Evolutionary conservation across 768 basidiomycete species (phyloP).

Genomic region (Termitomyces sp.): DNA sequence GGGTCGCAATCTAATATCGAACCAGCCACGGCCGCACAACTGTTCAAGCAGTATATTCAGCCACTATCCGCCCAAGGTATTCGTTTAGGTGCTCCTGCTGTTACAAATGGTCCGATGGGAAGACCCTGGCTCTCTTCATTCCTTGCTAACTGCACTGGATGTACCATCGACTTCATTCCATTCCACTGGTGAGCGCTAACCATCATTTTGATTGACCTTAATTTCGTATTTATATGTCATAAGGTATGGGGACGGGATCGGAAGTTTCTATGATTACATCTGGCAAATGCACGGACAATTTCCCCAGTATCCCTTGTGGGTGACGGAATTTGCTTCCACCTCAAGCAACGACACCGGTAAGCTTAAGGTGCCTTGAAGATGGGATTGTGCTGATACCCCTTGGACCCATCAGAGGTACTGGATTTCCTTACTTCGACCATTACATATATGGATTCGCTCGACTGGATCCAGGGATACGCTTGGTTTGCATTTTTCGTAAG

Average conservation of each 20-base stretch:
- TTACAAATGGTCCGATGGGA: conserved; percentile 31
- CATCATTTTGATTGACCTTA: conserved; percentile 1
- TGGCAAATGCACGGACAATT: conserved; percentile 32
- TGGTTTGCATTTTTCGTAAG: conserved; percentile 42
- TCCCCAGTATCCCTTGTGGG: conserved; percentile 32
- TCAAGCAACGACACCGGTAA: conserved; percentile 18
- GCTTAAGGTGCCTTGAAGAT: background rate
- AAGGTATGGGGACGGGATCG: conserved; percentile 32
- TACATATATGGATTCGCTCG: conserved; percentile 39
- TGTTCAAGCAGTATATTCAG: conserved; percentile 37
- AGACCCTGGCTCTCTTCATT: conserved; percentile 33
- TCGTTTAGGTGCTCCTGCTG: conserved; percentile 34
- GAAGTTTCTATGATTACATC: conserved; percentile 34
- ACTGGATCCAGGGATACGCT: conserved; percentile 46
- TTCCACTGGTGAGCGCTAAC: conserved; percentile 36
- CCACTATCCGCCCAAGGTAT: conserved; percentile 30
- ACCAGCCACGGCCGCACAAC: conserved; percentile 27
- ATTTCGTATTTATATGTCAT: background rate
- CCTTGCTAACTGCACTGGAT: conserved; percentile 32
- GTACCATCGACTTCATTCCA: conserved; percentile 35
- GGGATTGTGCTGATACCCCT: background rate
- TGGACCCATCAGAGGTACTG: background rate
- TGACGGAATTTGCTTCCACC: conserved; percentile 32
- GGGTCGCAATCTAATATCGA: conserved; percentile 32
- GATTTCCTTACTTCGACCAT: conserved; percentile 41